Evolutionary conservation across 2,329 filamentous ascomycete genomes (phyloP), one percentile per base, ranked within the genome.

Genomic region (Lachnellula hyalina): DNA sequence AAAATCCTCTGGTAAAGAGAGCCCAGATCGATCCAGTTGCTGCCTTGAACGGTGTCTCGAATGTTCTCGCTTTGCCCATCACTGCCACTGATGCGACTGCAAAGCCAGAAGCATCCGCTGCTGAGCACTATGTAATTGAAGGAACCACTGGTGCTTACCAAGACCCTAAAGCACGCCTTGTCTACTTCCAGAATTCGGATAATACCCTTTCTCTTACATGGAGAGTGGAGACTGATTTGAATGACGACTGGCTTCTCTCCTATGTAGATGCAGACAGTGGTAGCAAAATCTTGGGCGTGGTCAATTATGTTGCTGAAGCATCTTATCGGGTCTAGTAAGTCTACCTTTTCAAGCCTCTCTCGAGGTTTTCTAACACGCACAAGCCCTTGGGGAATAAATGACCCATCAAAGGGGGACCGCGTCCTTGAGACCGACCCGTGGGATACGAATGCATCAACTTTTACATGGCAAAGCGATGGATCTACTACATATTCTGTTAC

Each of bases 161-260:
- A 35, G 78, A 82, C 55, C 81, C 81, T 0, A 74, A 80, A 61
- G 80, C 79, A 3, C 75, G 75, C 57, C 72, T 84, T 2, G 75
- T 80, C 38, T 84, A 84, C 67, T 72, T 82, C 42, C 71, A 75
- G 61, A 77, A 75, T 55, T 64, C 70, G 0, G 74, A 80, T 41
- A 74, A 74, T 47, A 69, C 63, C 2, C 70, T 84, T 4, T 73
- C 72, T 6, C 70, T 83, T 19, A 72, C 77, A 0, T 84, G 81
- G 81, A 72, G 80, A 63, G 71, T 84, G 11, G 80, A 84, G 73
- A 84, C 80, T 2, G 79, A 84, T 54, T 67, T 82, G 41, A 56
- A 72, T 8, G 74, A 77, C 56, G 80, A 83, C 69, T 84, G 80
- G 80, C 73, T 84, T n/a, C 67, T 82, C 42, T 77, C 78, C 2